Evolutionary conservation across 495 filamentous ascomycete genomes (phyloP).

Genomic region (Xylaria telfairii): DNA sequence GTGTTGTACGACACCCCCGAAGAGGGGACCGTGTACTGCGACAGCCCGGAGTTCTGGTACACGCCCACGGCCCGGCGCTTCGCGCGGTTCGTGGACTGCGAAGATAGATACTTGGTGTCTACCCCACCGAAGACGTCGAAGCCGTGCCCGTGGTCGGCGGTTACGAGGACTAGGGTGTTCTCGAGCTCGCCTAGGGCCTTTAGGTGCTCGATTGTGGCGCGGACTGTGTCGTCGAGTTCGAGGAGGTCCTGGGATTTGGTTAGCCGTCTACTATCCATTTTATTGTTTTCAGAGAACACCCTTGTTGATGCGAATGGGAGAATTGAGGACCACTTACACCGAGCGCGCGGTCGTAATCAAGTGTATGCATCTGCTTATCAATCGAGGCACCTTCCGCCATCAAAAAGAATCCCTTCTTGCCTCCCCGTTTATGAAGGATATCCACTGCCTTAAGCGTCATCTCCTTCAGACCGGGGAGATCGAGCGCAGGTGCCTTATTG

Average conservation of each 20-base stretch:
- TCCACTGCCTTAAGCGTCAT: slow-evolving; percentile 83
- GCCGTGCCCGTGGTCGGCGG: slow-evolving; percentile 79
- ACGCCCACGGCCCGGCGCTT: slow-evolving; percentile 72
- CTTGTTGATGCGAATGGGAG: neutral
- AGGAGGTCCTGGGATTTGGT: slow-evolving; percentile 59
- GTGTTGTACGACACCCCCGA: slow-evolving; percentile 61
- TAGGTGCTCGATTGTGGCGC: slow-evolving; percentile 68
- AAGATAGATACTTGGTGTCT: slow-evolving; percentile 65
- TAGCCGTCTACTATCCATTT: neutral
- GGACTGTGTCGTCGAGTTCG: slow-evolving; percentile 76
- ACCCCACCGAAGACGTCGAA: slow-evolving; percentile 64
- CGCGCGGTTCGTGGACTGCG: slow-evolving; percentile 62
- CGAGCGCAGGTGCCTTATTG: slow-evolving; percentile 59
- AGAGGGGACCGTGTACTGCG: slow-evolving; percentile 65
- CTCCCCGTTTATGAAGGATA: slow-evolving; percentile 65
- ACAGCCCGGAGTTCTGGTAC: slow-evolving; percentile 69
- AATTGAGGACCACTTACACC: slow-evolving; percentile 42
- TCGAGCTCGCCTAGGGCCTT: slow-evolving; percentile 61
- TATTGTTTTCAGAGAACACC: neutral
- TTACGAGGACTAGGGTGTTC: slow-evolving; percentile 72
- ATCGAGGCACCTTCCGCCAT: slow-evolving; percentile 79
- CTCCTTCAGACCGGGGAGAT: slow-evolving; percentile 77
- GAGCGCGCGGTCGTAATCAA: slow-evolving; percentile 78
- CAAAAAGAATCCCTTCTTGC: slow-evolving; percentile 74
- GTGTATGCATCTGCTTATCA: slow-evolving; percentile 79